A percentile compares a stretch with the other conserved stretches of the same genome.
Evolutionary conservation across 768 basidiomycete genomes (phyloP).

Genomic region (Lyophyllum decastes): DNA sequence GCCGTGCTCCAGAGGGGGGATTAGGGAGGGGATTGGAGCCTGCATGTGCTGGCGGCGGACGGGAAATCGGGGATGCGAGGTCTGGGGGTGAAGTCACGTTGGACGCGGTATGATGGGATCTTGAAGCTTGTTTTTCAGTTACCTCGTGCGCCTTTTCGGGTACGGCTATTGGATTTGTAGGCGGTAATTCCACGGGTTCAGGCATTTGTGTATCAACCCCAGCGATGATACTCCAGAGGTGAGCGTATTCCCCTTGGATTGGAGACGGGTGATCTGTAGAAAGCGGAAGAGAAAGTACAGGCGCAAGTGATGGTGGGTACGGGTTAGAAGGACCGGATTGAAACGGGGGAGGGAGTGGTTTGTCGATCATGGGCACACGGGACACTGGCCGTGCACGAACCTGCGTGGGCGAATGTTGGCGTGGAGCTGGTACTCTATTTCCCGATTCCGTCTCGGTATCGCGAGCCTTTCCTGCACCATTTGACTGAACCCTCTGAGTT

Average conservation of each 20-base stretch:
- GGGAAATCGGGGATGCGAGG: not conserved
- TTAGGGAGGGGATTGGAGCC: not conserved
- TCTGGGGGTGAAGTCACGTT: conserved; percentile 5
- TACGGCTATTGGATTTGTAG: not conserved
- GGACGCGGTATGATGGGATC: not conserved
- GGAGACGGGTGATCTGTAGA: conserved; percentile 2
- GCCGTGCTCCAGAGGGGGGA: not conserved
- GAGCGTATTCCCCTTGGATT: conserved; percentile 16
- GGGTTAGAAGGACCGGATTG: not conserved
- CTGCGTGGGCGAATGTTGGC: conserved; percentile 8
- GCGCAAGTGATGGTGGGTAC: not conserved
- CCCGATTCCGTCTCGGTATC: conserved; percentile 1
- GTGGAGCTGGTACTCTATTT: conserved; percentile 1
- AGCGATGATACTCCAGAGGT: conserved; percentile 18
- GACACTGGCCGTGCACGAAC: conserved; percentile 10
- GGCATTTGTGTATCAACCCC: conserved; percentile 8
- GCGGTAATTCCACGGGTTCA: not conserved
- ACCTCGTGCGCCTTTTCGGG: not conserved
- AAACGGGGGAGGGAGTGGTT: conserved; percentile 16
- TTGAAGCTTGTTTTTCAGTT: conserved; percentile 1
- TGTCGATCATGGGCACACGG: conserved; percentile 18
- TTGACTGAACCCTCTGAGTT: not conserved
- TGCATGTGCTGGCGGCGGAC: not conserved
- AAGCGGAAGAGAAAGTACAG: not conserved
- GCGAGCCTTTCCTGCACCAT: not conserved